These are phyloP conservation scores for Fraxinus angustifolia DNA, from an alignment of 305 asterid species.

Conservation along the genomic window DNA sequence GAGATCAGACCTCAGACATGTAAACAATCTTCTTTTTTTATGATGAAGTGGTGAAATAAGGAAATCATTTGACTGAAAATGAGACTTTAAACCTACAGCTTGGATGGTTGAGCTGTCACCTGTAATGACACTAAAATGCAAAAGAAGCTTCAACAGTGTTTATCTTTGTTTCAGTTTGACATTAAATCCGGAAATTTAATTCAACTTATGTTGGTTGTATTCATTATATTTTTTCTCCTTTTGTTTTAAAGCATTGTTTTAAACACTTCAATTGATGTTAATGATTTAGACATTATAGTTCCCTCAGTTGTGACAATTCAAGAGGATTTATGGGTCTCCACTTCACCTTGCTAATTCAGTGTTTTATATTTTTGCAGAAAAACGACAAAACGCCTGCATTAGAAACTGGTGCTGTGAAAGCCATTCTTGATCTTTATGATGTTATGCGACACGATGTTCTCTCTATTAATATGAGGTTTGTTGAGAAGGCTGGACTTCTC, in stretches of 20 bases:
- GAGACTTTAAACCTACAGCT: not conserved
- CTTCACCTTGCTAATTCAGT: conserved; percentile 8
- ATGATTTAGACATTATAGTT: conserved; percentile 1
- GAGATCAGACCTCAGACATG: not conserved
- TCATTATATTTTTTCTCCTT: not conserved
- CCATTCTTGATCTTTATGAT: conserved; percentile 89
- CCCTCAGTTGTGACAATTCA: conserved; percentile 16
- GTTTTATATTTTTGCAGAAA: conserved; percentile 48
- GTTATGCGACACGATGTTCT: conserved; percentile 79
- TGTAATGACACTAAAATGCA: conserved; percentile 1
- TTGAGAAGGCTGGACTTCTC: conserved; percentile 18
- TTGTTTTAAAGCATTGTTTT: not conserved
- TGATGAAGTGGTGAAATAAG: not conserved
- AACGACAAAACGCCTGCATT: conserved; percentile 69
- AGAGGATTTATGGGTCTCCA: conserved; percentile 16
- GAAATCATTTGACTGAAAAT: conserved; percentile 5
- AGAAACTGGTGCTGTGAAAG: conserved; percentile 83
- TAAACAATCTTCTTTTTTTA: not conserved
- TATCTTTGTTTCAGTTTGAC: not conserved
- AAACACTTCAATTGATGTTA: not conserved
- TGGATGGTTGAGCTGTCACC: conserved; percentile 17
- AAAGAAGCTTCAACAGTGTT: not conserved
- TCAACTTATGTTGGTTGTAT: not conserved
- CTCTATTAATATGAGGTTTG: conserved; percentile 72
- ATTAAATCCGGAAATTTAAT: not conserved